phyloP scores from a whole-genome alignment of 306 rosid genomes.

The Cicer pinnatifidum region DNA sequence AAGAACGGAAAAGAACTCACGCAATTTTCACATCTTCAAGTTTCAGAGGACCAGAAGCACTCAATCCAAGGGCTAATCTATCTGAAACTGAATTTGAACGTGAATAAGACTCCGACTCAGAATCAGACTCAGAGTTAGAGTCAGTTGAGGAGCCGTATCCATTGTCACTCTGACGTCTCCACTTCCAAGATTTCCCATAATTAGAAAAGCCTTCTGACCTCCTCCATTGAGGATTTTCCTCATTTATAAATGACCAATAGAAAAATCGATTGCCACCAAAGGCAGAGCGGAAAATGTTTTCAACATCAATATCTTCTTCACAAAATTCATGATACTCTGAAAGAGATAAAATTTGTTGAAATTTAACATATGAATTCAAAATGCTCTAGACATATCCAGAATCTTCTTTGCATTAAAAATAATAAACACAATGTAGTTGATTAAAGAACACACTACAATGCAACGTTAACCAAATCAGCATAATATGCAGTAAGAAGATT shows the following conservation, averaged over 20 bases:
- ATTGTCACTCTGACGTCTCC: slow-evolving; percentile 56
- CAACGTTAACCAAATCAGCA: slow-evolving; percentile 31
- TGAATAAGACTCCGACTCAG: slow-evolving; percentile 36
- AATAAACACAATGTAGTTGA: background rate
- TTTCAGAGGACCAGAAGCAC: slow-evolving; percentile 72
- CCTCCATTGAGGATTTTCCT: slow-evolving; percentile 67
- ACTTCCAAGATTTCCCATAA: slow-evolving; percentile 58
- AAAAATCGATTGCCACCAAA: slow-evolving; percentile 65
- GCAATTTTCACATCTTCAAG: slow-evolving; percentile 83
- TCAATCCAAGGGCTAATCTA: slow-evolving; percentile 82
- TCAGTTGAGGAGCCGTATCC: slow-evolving; percentile 55
- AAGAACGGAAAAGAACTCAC: slow-evolving; percentile 54
- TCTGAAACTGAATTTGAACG: slow-evolving; percentile 52
- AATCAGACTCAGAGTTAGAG: background rate
- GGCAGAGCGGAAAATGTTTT: slow-evolving; percentile 60
- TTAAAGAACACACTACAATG: slow-evolving; percentile 34
- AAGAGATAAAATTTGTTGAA: slow-evolving; percentile 30
- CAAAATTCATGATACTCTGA: slow-evolving; percentile 65
- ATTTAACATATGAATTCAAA: slow-evolving; percentile 31
- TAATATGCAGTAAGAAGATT: slow-evolving; percentile 17
- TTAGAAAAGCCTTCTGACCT: slow-evolving; percentile 55
- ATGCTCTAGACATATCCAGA: slow-evolving; percentile 14
- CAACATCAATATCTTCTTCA: slow-evolving; percentile 67
- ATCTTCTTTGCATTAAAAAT: slow-evolving; percentile 29
- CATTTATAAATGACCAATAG: slow-evolving; percentile 75